Base-by-base conservation (phyloP, 441 rosid species). In the Populus tomentosa region DNA sequence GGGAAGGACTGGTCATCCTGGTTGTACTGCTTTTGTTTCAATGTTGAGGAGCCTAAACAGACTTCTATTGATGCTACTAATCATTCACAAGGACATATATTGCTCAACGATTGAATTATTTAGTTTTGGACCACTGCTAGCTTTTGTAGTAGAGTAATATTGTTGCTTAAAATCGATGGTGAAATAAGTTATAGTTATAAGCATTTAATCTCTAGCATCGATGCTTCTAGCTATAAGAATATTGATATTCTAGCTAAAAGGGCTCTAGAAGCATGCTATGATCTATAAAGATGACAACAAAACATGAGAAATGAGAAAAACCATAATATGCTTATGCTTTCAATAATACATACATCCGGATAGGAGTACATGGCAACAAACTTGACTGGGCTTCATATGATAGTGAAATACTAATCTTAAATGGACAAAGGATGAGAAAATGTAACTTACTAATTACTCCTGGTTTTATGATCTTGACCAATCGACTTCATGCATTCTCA, bases 401-500 rank as follows among this genome's bases (percentile, higher is more conserved):
- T 61, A 67, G 67, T 65, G 75, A 53, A 42, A 67, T 40, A 75
- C 18, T 53, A 20, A 65, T 8, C 59, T 75, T 7, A 50, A 38
- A 33, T 56, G 10, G 6, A 77, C 50, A 36, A 42, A 56, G 32
- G 65, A 36, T 26, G n/a, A 66, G 64, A 69, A 30, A 62, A 66
- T 32, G 69, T 13, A 70, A 84, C 86, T 84, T 84, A 86, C 87
- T 10, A 40, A 40, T 10, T 40, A 40, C 46, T 40, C 46, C 46
- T 40, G 46, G 46, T 40, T 10, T 40, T 40, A 40, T 10, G 46
- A 40, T 80, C 65, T 24, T 59, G 67, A 76, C 76, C 68, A 67
- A 70, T 68, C 78, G 76, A 78, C 76, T 75, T 84, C 79, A 69
- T 9, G 77, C 80, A 65, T 74, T 72, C 78, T 46, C 81, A 56